These are phyloP conservation scores for Trichodelitschia bisporula DNA, from an alignment of 495 filamentous ascomycete genomes.

Conservation along the genomic window DNA sequence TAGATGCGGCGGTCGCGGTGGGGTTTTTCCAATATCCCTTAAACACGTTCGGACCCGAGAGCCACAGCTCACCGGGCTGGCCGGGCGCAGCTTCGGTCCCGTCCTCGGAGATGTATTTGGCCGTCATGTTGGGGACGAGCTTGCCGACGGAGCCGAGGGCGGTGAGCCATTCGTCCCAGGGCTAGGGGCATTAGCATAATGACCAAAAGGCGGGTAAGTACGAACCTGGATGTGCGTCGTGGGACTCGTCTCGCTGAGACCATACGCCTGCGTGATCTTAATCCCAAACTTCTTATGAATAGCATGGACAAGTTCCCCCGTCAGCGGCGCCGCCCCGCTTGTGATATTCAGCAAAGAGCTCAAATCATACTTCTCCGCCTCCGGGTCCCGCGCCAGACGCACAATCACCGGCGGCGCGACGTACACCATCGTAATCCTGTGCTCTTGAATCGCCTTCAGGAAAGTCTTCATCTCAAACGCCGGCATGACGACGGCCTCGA, in stretches of 20 bases:
- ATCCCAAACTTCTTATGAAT: neutral
- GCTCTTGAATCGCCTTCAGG: constrained; percentile 12
- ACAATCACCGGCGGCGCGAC: neutral
- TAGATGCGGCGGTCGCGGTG: neutral
- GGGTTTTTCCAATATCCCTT: neutral
- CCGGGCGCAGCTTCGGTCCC: neutral
- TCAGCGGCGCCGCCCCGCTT: neutral
- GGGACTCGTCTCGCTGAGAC: neutral
- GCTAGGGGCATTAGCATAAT: constrained; percentile 3
- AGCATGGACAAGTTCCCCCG: constrained; percentile 1
- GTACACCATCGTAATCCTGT: constrained; percentile 4
- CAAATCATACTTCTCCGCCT: neutral
- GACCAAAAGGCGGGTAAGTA: constrained; percentile 7
- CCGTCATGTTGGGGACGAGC: constrained; percentile 1
- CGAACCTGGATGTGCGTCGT: constrained; percentile 1
- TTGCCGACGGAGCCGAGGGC: neutral
- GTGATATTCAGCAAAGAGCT: neutral
- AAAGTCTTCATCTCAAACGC: constrained; percentile 7
- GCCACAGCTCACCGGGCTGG: neutral
- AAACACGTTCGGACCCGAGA: neutral
- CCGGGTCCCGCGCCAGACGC: neutral
- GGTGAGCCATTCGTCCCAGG: constrained; percentile 1
- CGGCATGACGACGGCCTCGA: constrained; percentile 1
- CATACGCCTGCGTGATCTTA: neutral
- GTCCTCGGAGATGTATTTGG: neutral